phyloP scores from a whole-genome alignment of 495 filamentous ascomycete species.

The Stereocaulon alpinum region DNA sequence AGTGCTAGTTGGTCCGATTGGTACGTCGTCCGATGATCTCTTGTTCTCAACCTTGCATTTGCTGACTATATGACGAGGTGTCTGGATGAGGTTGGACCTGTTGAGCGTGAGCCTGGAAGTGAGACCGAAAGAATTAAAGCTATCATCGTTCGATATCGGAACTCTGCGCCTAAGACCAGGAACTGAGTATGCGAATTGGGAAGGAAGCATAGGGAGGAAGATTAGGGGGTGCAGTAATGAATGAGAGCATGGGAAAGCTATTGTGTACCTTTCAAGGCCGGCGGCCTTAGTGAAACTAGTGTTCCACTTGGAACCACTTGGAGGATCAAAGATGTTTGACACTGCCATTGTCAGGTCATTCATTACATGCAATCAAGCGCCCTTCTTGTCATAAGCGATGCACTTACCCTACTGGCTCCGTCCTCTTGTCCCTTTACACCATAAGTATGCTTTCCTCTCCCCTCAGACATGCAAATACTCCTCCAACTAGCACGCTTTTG shows the following conservation, averaged over 20 bases:
- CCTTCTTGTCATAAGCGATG: too few species aligned
- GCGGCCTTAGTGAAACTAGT: too few species aligned
- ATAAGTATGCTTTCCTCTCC: too few species aligned
- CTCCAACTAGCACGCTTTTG: too few species aligned
- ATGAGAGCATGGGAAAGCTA: neutral
- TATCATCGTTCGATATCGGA: neutral
- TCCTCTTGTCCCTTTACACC: too few species aligned
- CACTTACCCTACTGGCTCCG: too few species aligned
- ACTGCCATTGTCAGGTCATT: too few species aligned
- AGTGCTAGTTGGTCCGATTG: neutral
- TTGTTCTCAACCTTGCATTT: neutral
- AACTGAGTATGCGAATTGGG: neutral
- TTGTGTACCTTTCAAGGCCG: neutral
- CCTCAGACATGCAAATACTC: too few species aligned
- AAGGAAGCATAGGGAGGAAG: neutral
- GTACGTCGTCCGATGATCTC: neutral
- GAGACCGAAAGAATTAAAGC: neutral
- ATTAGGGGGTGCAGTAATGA: neutral
- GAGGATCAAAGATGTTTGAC: too few species aligned
- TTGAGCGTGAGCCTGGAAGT: neutral
- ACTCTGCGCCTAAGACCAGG: neutral
- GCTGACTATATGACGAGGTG: neutral
- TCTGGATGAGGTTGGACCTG: neutral
- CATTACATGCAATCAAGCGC: too few species aligned
- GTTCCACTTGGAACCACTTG: too few species aligned